Base-by-base conservation (phyloP, 805 yeast species). In the Debaryomyces hansenii region DNA sequence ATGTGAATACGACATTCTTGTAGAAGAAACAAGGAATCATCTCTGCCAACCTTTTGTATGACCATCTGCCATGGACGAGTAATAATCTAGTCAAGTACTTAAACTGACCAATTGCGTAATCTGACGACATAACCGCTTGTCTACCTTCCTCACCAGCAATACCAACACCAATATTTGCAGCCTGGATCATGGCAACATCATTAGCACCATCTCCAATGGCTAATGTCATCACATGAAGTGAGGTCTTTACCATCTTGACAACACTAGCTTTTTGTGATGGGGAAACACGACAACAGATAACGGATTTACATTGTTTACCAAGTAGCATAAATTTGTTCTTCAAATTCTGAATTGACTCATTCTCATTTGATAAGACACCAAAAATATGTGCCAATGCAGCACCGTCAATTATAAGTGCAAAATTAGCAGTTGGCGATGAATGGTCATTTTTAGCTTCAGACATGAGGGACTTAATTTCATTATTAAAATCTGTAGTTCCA, bases 151-250 rank as follows among this genome's bases (percentile, higher is more conserved):
- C 88, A 53, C 95, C 95, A 5, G 90, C 92, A 58, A 87, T 86
- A 52, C 95, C 95, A 33, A 87, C 84, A 47, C 95, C 95, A 29
- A 87, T 82, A 61, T 87, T 85, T 4, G 95, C 92, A 29, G 88
- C 86, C 58, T 86, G 92, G 51, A 87, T 87, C 95, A 87, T 87
- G 7, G 94, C 87, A 41, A 87, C 94, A 63, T 87, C 95, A 59
- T 87, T 87, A 20, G 94, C 88, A 52, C 95, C 95, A 61, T 87
- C 95, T 28, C 95, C 95, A 60, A 87, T 82, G 0, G 92, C 89
- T 47, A 87, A 72, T 0, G 94, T 85, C 82, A 85, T 85, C 29
- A 87, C 94, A 41, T 77, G 76, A 54, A 87, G 74, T 7, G 76
- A 75, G 27, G 74, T 69, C 59, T 84, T 84, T 21, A 87, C 90